Percentiles rank a stretch among this genome's conserved stretches.
phyloP scores from a whole-genome alignment of 2,329 filamentous ascomycete genomes.

The Diaporthe citri region DNA sequence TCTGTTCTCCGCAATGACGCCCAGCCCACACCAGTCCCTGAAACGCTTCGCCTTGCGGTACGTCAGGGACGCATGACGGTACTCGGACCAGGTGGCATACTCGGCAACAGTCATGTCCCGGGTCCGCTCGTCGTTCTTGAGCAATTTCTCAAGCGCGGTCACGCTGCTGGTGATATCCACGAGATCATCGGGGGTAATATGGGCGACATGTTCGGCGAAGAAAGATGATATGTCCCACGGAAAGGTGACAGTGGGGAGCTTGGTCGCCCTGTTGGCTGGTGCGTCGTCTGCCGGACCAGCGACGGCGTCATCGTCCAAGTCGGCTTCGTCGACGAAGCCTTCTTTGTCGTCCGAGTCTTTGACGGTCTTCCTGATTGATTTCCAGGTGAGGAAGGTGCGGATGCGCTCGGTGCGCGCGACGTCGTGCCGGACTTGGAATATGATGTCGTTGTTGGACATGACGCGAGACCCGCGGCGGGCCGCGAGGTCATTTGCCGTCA shows the following conservation, averaged over 20 bases:
- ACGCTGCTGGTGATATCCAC: slow-evolving; percentile 78
- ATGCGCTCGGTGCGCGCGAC: slow-evolving; percentile 95
- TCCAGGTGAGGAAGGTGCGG: slow-evolving; percentile 97
- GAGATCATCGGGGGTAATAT: neutral
- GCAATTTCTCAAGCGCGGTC: slow-evolving; percentile 91
- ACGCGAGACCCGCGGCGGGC: slow-evolving; percentile 90
- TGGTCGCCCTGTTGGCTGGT: slow-evolving; percentile 50
- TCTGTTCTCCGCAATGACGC: slow-evolving; percentile 94
- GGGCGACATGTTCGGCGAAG: neutral
- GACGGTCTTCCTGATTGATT: slow-evolving; percentile 97
- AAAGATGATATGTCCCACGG: neutral
- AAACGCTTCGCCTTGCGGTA: slow-evolving; percentile 99
- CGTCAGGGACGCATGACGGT: slow-evolving; percentile 96
- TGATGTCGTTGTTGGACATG: slow-evolving; percentile 92
- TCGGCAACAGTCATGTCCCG: slow-evolving; percentile 98
- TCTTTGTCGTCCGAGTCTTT: slow-evolving; percentile 94
- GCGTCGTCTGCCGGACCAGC: slow-evolving; percentile 76
- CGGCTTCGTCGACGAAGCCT: slow-evolving; percentile 83
- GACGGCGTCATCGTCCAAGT: slow-evolving; percentile 69
- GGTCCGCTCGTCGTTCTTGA: slow-evolving; percentile 95
- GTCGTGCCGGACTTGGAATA: slow-evolving; percentile 97
- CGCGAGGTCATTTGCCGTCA: slow-evolving; percentile 71
- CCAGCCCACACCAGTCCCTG: slow-evolving; percentile 97
- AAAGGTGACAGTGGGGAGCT: neutral
- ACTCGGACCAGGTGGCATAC: slow-evolving; percentile 99